A percentile compares a stretch with the other conserved stretches of the same genome.
phyloP scores from a whole-genome alignment of 2,329 filamentous ascomycete genomes.

The Pseudonectria foliicola region DNA sequence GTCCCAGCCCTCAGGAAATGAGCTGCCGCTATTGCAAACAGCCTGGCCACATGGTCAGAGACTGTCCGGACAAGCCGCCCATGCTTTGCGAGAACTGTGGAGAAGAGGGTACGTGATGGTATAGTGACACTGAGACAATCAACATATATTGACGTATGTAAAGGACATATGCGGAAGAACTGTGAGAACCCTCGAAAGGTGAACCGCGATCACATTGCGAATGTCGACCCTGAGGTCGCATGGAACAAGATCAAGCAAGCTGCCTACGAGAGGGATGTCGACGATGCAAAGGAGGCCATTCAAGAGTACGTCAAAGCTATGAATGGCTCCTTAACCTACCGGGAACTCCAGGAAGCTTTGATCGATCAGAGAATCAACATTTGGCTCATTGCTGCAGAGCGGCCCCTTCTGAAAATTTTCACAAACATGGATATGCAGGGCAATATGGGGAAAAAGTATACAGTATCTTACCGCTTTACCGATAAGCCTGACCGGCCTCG shows the following conservation, averaged over 20 bases:
- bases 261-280: conserved; percentile 47
- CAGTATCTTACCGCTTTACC: conserved; percentile 55
- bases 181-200: conserved; percentile 56
- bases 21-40: conserved; percentile 41
- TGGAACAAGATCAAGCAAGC: conserved; percentile 51
- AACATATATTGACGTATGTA: conserved; percentile 6
- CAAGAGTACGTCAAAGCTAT: conserved; percentile 55
- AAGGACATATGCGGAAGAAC: conserved; percentile 48
- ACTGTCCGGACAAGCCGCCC: conserved; percentile 55
- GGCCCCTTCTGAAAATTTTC: conserved; percentile 46
- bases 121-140: neutral
- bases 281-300: conserved; percentile 54
- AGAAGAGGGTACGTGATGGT: conserved; percentile 42
- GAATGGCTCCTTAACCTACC: conserved; percentile 49
- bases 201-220: conserved; percentile 43
- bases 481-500: conserved; percentile 50
- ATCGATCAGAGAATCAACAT: conserved; percentile 46
- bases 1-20: conserved; percentile 25
- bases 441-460: conserved; percentile 57
- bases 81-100: conserved; percentile 55
- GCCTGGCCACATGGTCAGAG: conserved; percentile 47
- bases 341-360: conserved; percentile 54
- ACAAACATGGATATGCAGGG: conserved; percentile 70
- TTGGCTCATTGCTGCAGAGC: conserved; percentile 57
- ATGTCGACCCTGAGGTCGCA: conserved; percentile 46